phyloP scores from a whole-genome alignment of 495 filamentous ascomycete genomes.

The Penicillium cinerascens region DNA sequence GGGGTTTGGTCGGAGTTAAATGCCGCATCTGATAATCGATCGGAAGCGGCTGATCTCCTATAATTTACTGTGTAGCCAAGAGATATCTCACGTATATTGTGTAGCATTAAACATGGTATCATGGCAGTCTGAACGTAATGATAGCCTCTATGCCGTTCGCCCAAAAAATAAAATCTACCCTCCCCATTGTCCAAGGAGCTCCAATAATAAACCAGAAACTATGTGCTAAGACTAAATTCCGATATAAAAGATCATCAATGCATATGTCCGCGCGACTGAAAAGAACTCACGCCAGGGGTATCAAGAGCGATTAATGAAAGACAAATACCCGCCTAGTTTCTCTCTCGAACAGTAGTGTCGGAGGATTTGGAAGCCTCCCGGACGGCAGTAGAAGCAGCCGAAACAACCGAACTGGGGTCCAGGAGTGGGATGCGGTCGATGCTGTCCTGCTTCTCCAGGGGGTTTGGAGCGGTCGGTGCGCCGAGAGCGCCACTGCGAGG shows the following conservation, averaged over 20 bases:
- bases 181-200: background rate
- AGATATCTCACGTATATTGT: background rate
- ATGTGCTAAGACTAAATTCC: background rate
- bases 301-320: conserved; percentile 12
- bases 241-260: background rate
- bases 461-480: conserved; percentile 2
- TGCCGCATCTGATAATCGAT: conserved; percentile 1
- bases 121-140: background rate
- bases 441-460: conserved; percentile 30
- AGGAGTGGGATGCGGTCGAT: conserved; percentile 43
- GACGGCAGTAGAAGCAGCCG: conserved; percentile 27
- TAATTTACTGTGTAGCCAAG: background rate
- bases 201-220: background rate
- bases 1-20: conserved; percentile 26
- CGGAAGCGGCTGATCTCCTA: conserved; percentile 3
- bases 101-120: background rate
- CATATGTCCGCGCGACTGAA: background rate
- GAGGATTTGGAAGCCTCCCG: conserved; percentile 2
- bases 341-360: conserved; percentile 23
- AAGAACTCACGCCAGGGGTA: conserved; percentile 13
- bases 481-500: conserved; percentile 16
- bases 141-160: background rate
- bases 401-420: conserved; percentile 25
- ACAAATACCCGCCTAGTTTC: conserved; percentile 11
- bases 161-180: conserved; percentile 1